Evolutionary conservation across 2,329 filamentous ascomycete species (phyloP).

Genomic region (Sporothrix phasma): DNA sequence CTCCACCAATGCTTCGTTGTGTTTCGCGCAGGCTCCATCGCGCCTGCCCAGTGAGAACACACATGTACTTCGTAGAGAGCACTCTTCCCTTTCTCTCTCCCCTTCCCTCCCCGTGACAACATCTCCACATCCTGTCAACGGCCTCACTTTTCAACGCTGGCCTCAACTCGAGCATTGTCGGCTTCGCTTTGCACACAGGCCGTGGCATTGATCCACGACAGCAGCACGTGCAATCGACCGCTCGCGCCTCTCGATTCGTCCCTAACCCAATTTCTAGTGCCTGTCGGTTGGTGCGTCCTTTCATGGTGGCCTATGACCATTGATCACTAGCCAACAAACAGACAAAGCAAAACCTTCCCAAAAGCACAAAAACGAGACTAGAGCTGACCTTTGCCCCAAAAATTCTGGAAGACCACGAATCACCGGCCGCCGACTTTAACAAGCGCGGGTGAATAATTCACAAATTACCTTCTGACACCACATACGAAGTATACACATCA

Average conservation of each 20-base stretch:
- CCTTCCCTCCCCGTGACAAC: neutral
- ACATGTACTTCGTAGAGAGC: neutral
- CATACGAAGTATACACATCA: too few relatives aligned
- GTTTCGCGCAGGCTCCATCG: conserved; percentile 12
- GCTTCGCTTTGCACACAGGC: neutral
- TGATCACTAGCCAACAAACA: neutral
- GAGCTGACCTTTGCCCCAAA: neutral
- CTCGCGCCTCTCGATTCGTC: neutral
- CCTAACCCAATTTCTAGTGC: neutral
- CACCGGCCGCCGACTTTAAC: neutral
- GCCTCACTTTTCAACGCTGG: neutral
- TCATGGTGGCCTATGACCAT: neutral
- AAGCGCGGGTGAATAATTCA: neutral
- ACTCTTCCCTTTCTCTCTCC: neutral
- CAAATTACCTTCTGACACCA: neutral
- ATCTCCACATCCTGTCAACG: conserved; percentile 1
- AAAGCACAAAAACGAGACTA: neutral
- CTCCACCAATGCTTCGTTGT: conserved; percentile 2
- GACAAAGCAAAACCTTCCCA: neutral
- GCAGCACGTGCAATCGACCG: neutral
- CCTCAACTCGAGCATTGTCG: neutral
- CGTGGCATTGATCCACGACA: neutral
- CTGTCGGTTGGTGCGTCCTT: neutral
- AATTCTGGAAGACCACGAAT: conserved; percentile 7
- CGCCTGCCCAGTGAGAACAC: conserved; percentile 12